Conservation (phyloP, 2,329 filamentous ascomycete species). For the Bipolaris cookei region DNA sequence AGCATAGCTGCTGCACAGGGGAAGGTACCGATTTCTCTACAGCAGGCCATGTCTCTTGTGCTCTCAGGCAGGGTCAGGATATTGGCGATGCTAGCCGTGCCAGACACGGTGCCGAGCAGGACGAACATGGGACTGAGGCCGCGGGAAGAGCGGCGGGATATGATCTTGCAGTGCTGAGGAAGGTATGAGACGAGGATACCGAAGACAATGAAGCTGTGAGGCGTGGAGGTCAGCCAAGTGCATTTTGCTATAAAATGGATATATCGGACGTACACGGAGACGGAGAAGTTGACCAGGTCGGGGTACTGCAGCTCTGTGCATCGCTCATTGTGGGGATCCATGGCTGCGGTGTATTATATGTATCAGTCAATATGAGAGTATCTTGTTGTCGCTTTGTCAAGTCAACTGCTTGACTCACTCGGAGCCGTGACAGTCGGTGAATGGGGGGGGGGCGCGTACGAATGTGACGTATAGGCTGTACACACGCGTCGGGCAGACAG, state of each 20-base stretch:
- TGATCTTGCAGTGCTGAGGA: constrained; percentile 92
- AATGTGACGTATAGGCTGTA: not conserved
- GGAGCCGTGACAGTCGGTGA: too few species aligned
- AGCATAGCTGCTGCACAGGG: constrained; percentile 86
- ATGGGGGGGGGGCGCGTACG: not conserved
- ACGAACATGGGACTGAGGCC: constrained; percentile 96
- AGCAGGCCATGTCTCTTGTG: constrained; percentile 83
- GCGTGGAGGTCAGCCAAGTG: constrained; percentile 22
- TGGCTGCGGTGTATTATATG: constrained; percentile 13
- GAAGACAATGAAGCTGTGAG: constrained; percentile 71
- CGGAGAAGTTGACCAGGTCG: constrained; percentile 58
- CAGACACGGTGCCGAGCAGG: constrained; percentile 88
- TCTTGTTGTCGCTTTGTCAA: not conserved
- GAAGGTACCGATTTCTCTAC: constrained; percentile 77
- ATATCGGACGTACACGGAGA: constrained; percentile 57
- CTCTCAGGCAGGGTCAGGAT: constrained; percentile 88
- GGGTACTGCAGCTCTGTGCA: constrained; percentile 61
- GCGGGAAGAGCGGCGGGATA: constrained; percentile 82
- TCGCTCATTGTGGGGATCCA: constrained; percentile 27
- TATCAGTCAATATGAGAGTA: not conserved
- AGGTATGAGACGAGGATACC: constrained; percentile 93
- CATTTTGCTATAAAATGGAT: not conserved
- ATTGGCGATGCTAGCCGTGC: constrained; percentile 87
- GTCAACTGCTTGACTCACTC: too few species aligned
- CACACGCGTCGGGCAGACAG: constrained; percentile 3